phyloP scores from a whole-genome alignment of 352 stramenopile species.

The Phytophthora rubi region DNA sequence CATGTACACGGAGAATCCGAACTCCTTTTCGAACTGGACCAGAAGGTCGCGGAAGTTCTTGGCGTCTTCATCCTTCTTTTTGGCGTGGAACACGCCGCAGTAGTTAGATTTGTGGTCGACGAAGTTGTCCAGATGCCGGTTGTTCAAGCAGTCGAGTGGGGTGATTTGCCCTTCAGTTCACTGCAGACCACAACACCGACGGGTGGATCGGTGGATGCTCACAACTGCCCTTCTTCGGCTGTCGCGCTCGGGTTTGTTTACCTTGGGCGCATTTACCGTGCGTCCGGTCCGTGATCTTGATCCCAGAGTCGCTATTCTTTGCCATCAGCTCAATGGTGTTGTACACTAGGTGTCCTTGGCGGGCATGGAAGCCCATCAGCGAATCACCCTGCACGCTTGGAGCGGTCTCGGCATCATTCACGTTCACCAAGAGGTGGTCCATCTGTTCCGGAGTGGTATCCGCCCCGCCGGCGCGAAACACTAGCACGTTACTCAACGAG shows the following conservation, averaged over 20 bases:
- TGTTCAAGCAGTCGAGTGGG: neutral
- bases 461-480: neutral
- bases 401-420: neutral
- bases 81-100: neutral
- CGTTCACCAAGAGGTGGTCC: neutral
- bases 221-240: neutral
- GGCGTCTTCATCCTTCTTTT: neutral
- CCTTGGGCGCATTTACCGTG: neutral
- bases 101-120: neutral
- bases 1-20: neutral
- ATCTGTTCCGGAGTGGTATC: neutral
- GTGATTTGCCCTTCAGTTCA: slow-evolving; percentile 3
- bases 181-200: neutral
- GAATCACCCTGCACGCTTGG: neutral
- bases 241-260: neutral
- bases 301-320: neutral
- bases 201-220: neutral
- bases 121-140: neutral
- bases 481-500: neutral
- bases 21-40: neutral
- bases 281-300: neutral
- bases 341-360: neutral
- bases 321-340: neutral
- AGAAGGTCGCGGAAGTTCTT: neutral
- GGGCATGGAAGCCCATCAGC: neutral